Percentiles rank a stretch among this genome's conserved stretches.
Evolutionary conservation across 176 grass and related monocot genomes (phyloP).

Genomic region (Oryza coarctata): DNA sequence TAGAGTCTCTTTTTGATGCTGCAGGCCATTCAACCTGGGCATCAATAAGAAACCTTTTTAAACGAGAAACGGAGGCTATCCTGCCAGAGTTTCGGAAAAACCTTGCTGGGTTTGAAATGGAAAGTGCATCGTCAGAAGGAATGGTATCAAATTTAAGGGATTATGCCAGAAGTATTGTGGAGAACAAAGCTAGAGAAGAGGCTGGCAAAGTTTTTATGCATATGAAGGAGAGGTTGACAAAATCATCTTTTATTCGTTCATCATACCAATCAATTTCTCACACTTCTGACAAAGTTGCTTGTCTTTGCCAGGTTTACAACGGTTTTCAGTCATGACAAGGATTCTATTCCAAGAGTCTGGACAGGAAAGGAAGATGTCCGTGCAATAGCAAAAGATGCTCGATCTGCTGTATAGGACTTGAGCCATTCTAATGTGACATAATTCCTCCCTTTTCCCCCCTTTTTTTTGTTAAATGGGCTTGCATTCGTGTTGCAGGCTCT

Average conservation of each 20-base stretch:
- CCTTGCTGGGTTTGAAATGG: constrained; percentile 85
- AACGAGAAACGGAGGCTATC: constrained; percentile 53
- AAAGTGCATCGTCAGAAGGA: constrained; percentile 41
- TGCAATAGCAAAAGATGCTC: constrained; percentile 84
- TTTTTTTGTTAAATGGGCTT: constrained; percentile 31
- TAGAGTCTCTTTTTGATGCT: constrained; percentile 83
- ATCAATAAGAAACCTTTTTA: constrained; percentile 78
- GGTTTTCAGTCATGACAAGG: constrained; percentile 93
- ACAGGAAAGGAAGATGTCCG: constrained; percentile 94
- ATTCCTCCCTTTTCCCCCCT: neutral
- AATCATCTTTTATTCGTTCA: constrained; percentile 10
- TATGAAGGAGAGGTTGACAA: constrained; percentile 92
- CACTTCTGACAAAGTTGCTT: constrained; percentile 16
- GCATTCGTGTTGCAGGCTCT: constrained; percentile 67
- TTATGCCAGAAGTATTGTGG: constrained; percentile 64
- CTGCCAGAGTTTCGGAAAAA: constrained; percentile 56
- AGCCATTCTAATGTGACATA: neutral
- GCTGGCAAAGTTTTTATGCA: constrained; percentile 83
- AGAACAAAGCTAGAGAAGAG: constrained; percentile 95
- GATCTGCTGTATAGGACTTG: constrained; percentile 58
- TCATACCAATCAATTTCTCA: neutral
- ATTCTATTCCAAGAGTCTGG: constrained; percentile 97
- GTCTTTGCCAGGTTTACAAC: constrained; percentile 64
- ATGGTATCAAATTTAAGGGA: constrained; percentile 67
- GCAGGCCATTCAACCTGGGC: constrained; percentile 68